Conservation (phyloP, 1,139 yeast species). For the Magnusiomyces tetraspermus region DNA sequence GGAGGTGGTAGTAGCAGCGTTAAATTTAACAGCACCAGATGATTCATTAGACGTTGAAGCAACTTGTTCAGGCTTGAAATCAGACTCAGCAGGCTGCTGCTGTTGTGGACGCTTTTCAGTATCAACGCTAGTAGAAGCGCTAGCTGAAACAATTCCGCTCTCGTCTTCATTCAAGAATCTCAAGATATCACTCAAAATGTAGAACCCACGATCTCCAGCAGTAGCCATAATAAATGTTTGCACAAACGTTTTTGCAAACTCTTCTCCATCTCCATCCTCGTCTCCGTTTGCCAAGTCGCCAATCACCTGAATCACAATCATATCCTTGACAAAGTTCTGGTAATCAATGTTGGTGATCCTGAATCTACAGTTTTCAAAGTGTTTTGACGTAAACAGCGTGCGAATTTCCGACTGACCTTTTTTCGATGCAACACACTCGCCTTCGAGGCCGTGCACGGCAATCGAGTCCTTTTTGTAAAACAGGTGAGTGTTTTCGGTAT, state of each 20-base stretch:
- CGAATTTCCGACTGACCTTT: conserved; percentile 30
- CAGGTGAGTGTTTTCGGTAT: conserved; percentile 30
- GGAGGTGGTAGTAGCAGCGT: too few relatives aligned
- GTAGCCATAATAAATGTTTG: conserved; percentile 57
- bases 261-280: conserved; percentile 38
- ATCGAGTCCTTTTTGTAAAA: conserved; percentile 28
- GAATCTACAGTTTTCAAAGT: conserved; percentile 45
- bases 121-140: too few relatives aligned
- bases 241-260: conserved; percentile 46
- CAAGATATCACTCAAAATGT: conserved; percentile 57
- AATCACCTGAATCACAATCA: conserved; percentile 54
- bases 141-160: conserved; percentile 11
- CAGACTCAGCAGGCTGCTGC: too few relatives aligned
- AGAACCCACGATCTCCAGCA: conserved; percentile 37
- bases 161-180: conserved; percentile 35
- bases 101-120: too few relatives aligned
- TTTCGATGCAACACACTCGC: conserved; percentile 21
- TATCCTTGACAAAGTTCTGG: conserved; percentile 44
- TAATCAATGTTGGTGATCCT: conserved; percentile 56
- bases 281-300: conserved; percentile 55
- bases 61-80: too few relatives aligned
- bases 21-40: too few relatives aligned
- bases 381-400: conserved; percentile 33
- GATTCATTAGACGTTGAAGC: too few relatives aligned
- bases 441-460: conserved; percentile 34